Evolutionary conservation across 73 alveolate genomes (phyloP), one percentile per base, ranked within the genome.

Genomic region (Paramecium tetraurelia): DNA sequence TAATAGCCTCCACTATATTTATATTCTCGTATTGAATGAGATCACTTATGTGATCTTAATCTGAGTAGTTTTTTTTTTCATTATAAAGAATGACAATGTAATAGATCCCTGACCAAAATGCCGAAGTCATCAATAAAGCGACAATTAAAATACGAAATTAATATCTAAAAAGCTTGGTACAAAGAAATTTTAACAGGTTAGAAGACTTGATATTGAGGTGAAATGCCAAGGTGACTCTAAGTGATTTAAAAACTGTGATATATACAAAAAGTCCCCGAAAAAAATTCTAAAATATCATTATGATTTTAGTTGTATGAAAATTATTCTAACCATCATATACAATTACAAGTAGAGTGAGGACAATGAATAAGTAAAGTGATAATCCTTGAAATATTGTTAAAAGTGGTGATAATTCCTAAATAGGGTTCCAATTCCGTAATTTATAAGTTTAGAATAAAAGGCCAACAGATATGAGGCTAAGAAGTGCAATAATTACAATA

Each of bases 41-140:
- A 21, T 72, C 86, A 72, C 86, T 72, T 10, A 36, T 35, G 3
- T 9, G 12, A 35, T 36, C 33, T 12, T 72, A 72, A 72, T 72
- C 86, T 33, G 18, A 10, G 21, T 20, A 36, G 8, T 33, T 3
- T 16, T 14, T 12, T 18, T 72, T 18, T 1, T 20, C 0, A 18
- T 38, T 5, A 35, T 38, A 31, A 14, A 35, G n/a, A 5, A 11
- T 21, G 0, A 72, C 59, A 35, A 72, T 16, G 4, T 33, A 33
- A 72, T 35, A 72, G 11, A 72, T 29, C n/a, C 86, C 86, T 33
- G 86, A 20, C 86, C 86, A 72, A 35, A 72, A 72, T 31, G 84
- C 84, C 2, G 41, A 72, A 36, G 59, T 72, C 40, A 29, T 72
- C 4, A 22, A 36, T 14, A 72, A 5, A 35, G 86, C n/a, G 16